A percentile compares a stretch with the other conserved stretches of the same genome.
phyloP scores from a whole-genome alignment of 2,329 filamentous ascomycete species.

The Nakataea oryzae region DNA sequence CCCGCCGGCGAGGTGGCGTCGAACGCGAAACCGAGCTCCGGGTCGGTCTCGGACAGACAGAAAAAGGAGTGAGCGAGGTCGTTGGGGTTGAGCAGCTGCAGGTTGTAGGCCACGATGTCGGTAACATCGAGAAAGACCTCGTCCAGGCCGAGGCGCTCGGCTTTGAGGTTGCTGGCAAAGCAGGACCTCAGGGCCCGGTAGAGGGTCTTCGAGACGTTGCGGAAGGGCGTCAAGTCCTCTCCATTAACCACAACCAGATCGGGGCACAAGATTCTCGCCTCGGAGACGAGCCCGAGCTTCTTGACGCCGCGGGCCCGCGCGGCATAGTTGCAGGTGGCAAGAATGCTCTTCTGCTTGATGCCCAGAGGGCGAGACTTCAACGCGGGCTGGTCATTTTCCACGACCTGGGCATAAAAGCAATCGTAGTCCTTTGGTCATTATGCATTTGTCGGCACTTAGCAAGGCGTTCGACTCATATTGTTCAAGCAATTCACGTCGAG shows the following conservation, averaged over 20 bases:
- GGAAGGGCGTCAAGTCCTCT: constrained; percentile 76
- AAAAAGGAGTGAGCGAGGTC: constrained; percentile 66
- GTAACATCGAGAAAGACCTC: constrained; percentile 83
- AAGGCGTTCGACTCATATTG: background rate
- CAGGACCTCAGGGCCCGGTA: constrained; percentile 62
- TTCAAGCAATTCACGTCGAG: too few species aligned
- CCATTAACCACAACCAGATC: constrained; percentile 79
- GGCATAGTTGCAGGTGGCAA: constrained; percentile 90
- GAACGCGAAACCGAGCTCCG: constrained; percentile 70
- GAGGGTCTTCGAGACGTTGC: constrained; percentile 73
- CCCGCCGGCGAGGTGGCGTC: constrained; percentile 62
- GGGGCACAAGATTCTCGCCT: constrained; percentile 71
- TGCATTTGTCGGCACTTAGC: constrained; percentile 5
- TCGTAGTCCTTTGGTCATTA: constrained; percentile 55
- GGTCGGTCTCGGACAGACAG: constrained; percentile 60
- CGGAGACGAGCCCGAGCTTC: constrained; percentile 78
- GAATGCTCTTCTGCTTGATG: constrained; percentile 85
- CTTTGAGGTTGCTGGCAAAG: constrained; percentile 64
- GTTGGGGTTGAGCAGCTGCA: constrained; percentile 56
- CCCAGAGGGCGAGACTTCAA: constrained; percentile 67
- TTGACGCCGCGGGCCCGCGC: constrained; percentile 62
- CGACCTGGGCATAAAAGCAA: constrained; percentile 90
- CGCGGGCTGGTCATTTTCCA: constrained; percentile 68
- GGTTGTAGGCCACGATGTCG: constrained; percentile 76
- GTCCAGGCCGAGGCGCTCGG: constrained; percentile 81